phyloP scores from a whole-genome alignment of 116 monocot genomes.

The Phalaenopsis hybrid region DNA sequence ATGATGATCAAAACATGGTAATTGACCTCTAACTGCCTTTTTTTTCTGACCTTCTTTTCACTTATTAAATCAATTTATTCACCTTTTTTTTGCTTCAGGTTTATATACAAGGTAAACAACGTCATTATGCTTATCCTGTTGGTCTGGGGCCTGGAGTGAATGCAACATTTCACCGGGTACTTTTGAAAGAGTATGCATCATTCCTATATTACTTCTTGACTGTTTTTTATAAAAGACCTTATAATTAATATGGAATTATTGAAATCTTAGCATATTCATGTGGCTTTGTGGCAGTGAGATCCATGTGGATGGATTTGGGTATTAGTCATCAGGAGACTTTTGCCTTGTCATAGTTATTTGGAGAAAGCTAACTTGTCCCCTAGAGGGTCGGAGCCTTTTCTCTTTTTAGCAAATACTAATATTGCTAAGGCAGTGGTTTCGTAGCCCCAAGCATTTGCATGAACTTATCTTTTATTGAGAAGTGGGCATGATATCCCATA shows the following conservation, averaged over 20 bases:
- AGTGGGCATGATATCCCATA: not conserved
- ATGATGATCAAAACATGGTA: constrained; percentile 65
- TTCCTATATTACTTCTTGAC: no score
- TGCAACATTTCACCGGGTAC: constrained; percentile 77
- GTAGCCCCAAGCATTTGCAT: not conserved
- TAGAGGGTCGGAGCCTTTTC: not conserved
- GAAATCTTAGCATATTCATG: not conserved
- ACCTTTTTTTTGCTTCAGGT: constrained; percentile 32
- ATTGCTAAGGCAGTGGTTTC: not conserved
- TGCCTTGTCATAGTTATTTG: no score
- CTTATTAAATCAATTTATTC: not conserved
- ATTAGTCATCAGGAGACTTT: no score
- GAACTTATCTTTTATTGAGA: not conserved
- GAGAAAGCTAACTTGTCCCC: no score
- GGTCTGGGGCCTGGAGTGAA: constrained; percentile 77
- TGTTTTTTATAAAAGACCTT: not conserved
- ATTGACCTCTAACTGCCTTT: constrained; percentile 14
- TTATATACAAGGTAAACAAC: constrained; percentile 41
- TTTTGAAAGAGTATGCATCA: constrained; percentile 44
- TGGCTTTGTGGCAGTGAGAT: not conserved
- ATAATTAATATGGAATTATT: not conserved
- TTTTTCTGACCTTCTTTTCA: not conserved
- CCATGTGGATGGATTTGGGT: no score
- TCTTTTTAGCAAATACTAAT: not conserved
- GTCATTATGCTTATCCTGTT: constrained; percentile 38